Conservation (phyloP, 2,329 filamentous ascomycete genomes). For the Scedosporium apiospermum region DNA sequence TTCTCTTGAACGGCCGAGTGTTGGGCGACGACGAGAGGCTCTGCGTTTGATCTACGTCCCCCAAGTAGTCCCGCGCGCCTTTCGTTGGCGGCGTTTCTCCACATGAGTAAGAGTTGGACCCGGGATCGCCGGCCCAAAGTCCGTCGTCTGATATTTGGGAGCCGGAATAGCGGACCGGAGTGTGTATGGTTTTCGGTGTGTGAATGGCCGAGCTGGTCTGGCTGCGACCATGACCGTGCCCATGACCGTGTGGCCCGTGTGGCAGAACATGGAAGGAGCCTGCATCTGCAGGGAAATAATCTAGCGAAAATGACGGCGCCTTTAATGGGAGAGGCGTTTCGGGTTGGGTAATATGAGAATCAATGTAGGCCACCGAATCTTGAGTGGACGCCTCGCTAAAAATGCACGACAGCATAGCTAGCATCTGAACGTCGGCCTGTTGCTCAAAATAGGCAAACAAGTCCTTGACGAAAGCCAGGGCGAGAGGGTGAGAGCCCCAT, state of each 20-base stretch:
- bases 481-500: constrained; percentile 59
- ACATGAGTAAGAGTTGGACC: constrained; percentile 49
- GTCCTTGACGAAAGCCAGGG: constrained; percentile 49
- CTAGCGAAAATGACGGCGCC: constrained; percentile 55
- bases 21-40: constrained; percentile 49
- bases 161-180: constrained; percentile 43
- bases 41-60: constrained; percentile 36
- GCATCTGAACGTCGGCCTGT: constrained; percentile 57
- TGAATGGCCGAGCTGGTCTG: constrained; percentile 44
- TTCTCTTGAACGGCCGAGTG: constrained; percentile 40
- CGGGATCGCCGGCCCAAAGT: constrained; percentile 42
- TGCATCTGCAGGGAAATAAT: constrained; percentile 54
- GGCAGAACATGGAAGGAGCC: background rate
- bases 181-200: constrained; percentile 47
- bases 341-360: constrained; percentile 45
- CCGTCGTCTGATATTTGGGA: constrained; percentile 49
- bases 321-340: constrained; percentile 57
- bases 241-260: constrained; percentile 13
- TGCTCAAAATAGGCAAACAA: constrained; percentile 56
- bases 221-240: constrained; percentile 23
- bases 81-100: constrained; percentile 51
- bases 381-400: constrained; percentile 52
- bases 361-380: constrained; percentile 47
- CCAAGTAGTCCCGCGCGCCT: constrained; percentile 32
- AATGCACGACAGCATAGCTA: constrained; percentile 62